A percentile compares a stretch with the other conserved stretches of the same genome.
Conservation (phyloP, 73 alveolate genomes). For the Paramecium caudatum region DNA sequence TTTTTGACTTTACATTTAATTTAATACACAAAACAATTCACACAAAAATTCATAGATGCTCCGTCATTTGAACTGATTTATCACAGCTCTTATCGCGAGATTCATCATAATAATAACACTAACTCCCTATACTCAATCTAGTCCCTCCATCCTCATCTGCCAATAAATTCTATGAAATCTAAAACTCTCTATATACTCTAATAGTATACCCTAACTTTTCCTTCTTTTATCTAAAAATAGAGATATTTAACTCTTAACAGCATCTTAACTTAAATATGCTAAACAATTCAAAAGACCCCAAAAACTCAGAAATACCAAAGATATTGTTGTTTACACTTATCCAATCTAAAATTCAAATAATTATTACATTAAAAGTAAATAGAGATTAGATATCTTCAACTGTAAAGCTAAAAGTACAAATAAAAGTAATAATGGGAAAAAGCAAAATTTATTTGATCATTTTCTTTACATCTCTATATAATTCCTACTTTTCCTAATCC, state of each 20-base stretch:
- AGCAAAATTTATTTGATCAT: not conserved
- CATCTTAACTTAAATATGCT: conserved; percentile 9
- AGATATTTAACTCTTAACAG: not conserved
- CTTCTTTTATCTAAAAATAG: not conserved
- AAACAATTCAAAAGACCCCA: conserved; percentile 55
- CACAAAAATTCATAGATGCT: not conserved
- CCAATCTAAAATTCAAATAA: not conserved
- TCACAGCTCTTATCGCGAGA: conserved; percentile 8
- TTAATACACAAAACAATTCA: no score
- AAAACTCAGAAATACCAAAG: conserved; percentile 13
- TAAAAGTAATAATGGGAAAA: conserved; percentile 40
- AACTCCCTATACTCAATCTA: conserved; percentile 54
- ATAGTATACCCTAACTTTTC: not conserved
- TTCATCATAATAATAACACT: conserved; percentile 35
- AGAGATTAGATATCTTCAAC: conserved; percentile 47
- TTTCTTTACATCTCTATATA: not conserved
- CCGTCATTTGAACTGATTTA: conserved; percentile 46
- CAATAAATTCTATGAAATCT: conserved; percentile 21
- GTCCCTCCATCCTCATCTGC: conserved; percentile 11
- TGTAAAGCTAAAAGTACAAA: conserved; percentile 50
- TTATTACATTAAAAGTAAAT: not conserved
- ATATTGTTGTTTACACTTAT: conserved; percentile 36
- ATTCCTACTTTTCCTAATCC: conserved; percentile 6
- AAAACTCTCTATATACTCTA: conserved; percentile 22
- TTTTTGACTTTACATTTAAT: conserved; percentile 4